Evolutionary conservation across 495 filamentous ascomycete species (phyloP), one percentile per base, ranked within the genome.

Genomic region (Lasiosphaeria miniovina): DNA sequence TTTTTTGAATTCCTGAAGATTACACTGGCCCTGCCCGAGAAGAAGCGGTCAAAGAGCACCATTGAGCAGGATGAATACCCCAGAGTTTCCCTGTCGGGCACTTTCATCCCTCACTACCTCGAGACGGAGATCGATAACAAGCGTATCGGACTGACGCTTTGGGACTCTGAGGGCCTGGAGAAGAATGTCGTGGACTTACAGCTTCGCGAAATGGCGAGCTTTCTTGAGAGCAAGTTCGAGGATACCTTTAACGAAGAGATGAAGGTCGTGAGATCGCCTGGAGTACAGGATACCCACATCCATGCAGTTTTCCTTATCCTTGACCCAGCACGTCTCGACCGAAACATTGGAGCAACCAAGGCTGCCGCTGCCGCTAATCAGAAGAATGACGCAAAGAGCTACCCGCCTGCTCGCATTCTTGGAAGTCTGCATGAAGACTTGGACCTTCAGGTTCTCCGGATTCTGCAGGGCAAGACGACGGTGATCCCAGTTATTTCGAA

Each of bases 201-300:
- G 74, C 78, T 98, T 59, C 88, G 93, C 54, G 90, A 93, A 61
- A 91, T 96, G 74, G 86, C 89, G 33, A 83, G 87, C 11, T 98
- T 98, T 79, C 77, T 98, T 55, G 94, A 98, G 77, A 93, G 88
- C 74, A 98, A 98, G 72, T 98, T 98, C 62, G 93, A 98, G 71
- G 95, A 98, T 69, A 98, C 94, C 0, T 93, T 98, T 71, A 87
- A 86, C 38, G 94, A 98, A 75, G 94, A 98, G 80, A 96, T 95
- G 82, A 97, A 96, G 79, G 93, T 98, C 40, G 78, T 96, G 52
- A 88, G 94, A 63, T 90, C 93, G 54, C 92, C 94, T 17, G 94
- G 93, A 60, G 89, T 90, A 66, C 90, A 90, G 65, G 94, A 98
- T 79, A 96, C 93, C 49, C 94, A 98, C 72, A 94, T 98, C 65